phyloP scores from a whole-genome alignment of 768 basidiomycete species.

The Leccinum rimulosum region DNA sequence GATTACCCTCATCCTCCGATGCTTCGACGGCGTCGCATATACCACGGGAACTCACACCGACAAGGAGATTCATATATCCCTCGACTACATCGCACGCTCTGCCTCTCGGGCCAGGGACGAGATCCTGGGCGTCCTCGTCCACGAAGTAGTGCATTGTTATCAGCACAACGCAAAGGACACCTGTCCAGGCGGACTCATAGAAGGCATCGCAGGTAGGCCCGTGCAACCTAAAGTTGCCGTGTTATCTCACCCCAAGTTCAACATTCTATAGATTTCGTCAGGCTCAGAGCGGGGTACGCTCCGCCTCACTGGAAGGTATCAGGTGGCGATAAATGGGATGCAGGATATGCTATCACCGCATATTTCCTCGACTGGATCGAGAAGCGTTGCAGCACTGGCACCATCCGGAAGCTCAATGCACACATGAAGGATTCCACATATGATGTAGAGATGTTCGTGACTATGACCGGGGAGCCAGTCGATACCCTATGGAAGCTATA shows the following conservation, averaged over 20 bases:
- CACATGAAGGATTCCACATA: constrained; percentile 49
- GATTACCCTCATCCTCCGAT: constrained; percentile 57
- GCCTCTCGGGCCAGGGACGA: constrained; percentile 50
- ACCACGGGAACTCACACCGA: constrained; percentile 52
- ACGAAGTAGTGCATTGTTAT: constrained; percentile 79
- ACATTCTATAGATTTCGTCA: constrained; percentile 58
- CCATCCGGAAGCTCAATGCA: constrained; percentile 57
- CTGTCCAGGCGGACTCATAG: constrained; percentile 70
- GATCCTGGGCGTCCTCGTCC: constrained; percentile 66
- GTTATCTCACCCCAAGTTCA: background rate
- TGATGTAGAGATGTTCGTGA: constrained; percentile 49
- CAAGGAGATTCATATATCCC: constrained; percentile 76
- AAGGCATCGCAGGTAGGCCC: constrained; percentile 72
- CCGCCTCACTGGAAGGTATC: constrained; percentile 71
- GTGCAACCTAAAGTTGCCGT: background rate
- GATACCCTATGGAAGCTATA: constrained; percentile 60
- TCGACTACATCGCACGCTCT: constrained; percentile 55
- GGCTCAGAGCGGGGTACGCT: constrained; percentile 51
- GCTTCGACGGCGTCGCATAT: constrained; percentile 71
- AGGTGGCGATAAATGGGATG: constrained; percentile 60
- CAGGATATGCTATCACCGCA: constrained; percentile 70
- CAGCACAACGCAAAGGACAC: constrained; percentile 62
- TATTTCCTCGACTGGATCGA: constrained; percentile 75
- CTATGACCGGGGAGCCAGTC: constrained; percentile 51
- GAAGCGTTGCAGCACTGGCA: constrained; percentile 47